Evolutionary conservation across 352 stramenopile genomes (phyloP).

Genomic region (Globisporangium paroecandrum): DNA sequence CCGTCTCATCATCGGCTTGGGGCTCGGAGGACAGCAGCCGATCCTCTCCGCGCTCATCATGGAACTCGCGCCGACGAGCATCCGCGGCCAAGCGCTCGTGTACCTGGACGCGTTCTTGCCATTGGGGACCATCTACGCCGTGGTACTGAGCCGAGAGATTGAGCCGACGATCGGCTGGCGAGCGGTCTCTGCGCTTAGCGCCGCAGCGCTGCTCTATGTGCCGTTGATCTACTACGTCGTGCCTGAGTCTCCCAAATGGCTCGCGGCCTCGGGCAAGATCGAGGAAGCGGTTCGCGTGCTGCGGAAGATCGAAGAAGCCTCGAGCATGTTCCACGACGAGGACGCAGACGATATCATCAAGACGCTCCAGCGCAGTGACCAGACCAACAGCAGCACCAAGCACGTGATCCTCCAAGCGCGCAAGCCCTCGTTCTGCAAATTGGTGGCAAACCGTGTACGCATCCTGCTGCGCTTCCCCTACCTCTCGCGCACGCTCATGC

Average conservation of each 20-base stretch:
- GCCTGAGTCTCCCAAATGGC: conserved; percentile 63
- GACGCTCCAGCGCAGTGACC: too few relatives aligned
- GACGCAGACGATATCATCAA: not conserved
- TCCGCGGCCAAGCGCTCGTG: conserved; percentile 42
- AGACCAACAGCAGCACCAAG: too few relatives aligned
- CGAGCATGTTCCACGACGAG: not conserved
- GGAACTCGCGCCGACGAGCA: conserved; percentile 52
- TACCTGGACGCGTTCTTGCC: conserved; percentile 30
- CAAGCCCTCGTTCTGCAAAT: conserved; percentile 28
- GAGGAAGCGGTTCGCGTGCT: conserved; percentile 50
- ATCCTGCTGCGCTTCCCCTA: conserved; percentile 39
- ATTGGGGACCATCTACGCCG: conserved; percentile 31
- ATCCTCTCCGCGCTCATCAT: conserved; percentile 40
- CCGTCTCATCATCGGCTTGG: conserved; percentile 31
- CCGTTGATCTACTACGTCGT: conserved; percentile 30
- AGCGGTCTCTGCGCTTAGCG: conserved; percentile 9
- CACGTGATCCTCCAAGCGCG: not conserved
- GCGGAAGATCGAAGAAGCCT: conserved; percentile 35
- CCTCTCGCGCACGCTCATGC: conserved; percentile 30
- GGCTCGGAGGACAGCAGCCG: conserved; percentile 47
- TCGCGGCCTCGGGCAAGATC: conserved; percentile 45
- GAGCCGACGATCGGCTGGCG: conserved; percentile 21
- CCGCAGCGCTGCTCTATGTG: conserved; percentile 14
- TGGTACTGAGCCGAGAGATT: conserved; percentile 26
- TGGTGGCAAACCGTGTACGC: conserved; percentile 17